Conservation (phyloP, 1,284 basidiomycete species). For the Moesziomyces aphidis region DNA sequence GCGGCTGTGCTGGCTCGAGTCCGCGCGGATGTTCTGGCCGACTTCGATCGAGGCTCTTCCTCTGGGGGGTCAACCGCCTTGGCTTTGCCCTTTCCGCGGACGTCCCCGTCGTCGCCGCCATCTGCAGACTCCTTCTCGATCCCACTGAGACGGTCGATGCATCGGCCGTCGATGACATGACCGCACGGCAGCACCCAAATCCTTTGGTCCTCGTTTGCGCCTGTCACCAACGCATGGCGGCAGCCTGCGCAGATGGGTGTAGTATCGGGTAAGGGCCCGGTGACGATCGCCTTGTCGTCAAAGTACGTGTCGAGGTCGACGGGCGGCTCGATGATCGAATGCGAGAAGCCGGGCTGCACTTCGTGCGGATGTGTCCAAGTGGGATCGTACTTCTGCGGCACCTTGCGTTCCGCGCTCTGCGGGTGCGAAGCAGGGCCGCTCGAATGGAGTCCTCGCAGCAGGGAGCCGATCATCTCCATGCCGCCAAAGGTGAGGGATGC, state of each 20-base stretch:
- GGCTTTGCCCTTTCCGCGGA: conserved; percentile 15
- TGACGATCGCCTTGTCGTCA: conserved; percentile 53
- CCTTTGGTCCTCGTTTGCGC: conserved; percentile 48
- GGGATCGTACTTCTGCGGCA: conserved; percentile 42
- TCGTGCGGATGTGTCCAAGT: conserved; percentile 53
- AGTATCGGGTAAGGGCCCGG: conserved; percentile 57
- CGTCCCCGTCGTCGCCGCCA: not conserved
- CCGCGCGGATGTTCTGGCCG: conserved; percentile 11
- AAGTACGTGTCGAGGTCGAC: conserved; percentile 60
- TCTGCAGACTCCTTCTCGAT: not conserved
- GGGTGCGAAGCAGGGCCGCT: conserved; percentile 1
- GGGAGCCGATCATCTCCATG: conserved; percentile 28
- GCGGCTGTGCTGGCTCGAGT: conserved; percentile 10
- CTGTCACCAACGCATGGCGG: conserved; percentile 50
- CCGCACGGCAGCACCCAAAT: conserved; percentile 63
- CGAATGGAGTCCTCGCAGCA: conserved; percentile 17
- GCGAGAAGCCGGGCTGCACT: conserved; percentile 35
- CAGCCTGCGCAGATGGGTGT: conserved; percentile 62
- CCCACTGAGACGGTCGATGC: conserved; percentile 50
- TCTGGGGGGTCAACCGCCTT: conserved; percentile 24
- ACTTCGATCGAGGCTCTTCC: conserved; percentile 21
- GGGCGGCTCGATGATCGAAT: conserved; percentile 59
- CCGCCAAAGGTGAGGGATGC: conserved; percentile 15
- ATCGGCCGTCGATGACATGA: conserved; percentile 62
- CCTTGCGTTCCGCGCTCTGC: conserved; percentile 22